Percentiles rank a stretch among this genome's conserved stretches.
Conservation (phyloP, 2,329 filamentous ascomycete genomes). For the Cytospora mali region DNA sequence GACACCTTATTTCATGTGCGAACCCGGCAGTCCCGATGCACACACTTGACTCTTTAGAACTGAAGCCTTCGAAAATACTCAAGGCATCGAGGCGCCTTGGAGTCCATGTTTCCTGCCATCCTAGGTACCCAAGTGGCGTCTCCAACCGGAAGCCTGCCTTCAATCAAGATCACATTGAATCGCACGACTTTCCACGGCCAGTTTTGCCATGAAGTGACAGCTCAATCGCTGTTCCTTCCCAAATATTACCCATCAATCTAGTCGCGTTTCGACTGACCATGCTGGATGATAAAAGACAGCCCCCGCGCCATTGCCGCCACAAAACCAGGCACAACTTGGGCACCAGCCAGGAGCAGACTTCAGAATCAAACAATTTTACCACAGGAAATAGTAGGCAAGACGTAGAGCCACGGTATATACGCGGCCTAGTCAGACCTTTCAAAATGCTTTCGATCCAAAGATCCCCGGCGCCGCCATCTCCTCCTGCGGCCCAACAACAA, state of each 20-base stretch:
- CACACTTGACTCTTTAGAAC: not conserved
- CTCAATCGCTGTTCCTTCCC: constrained; percentile 11
- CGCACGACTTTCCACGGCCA: not conserved
- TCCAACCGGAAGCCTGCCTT: not conserved
- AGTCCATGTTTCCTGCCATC: not conserved
- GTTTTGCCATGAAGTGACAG: constrained; percentile 8
- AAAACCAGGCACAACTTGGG: constrained; percentile 9
- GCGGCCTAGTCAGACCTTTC: constrained; percentile 3
- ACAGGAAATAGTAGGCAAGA: not conserved
- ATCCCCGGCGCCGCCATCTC: not conserved
- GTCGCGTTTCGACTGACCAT: constrained; percentile 16
- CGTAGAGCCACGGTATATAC: not conserved
- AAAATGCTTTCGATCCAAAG: constrained; percentile 12
- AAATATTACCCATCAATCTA: not conserved
- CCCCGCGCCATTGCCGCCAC: constrained; percentile 6
- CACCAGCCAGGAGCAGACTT: constrained; percentile 13
- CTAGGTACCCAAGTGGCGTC: not conserved
- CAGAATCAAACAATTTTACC: not conserved
- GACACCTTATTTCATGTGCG: too few species aligned
- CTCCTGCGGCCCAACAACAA: constrained; percentile 3
- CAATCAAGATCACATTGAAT: not conserved
- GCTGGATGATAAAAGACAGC: constrained; percentile 16
- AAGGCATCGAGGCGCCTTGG: not conserved
- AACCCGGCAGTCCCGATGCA: not conserved
- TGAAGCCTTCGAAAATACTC: not conserved